Base-by-base conservation (phyloP, 2,329 filamentous ascomycete species). In the Gremmenia infestans region DNA sequence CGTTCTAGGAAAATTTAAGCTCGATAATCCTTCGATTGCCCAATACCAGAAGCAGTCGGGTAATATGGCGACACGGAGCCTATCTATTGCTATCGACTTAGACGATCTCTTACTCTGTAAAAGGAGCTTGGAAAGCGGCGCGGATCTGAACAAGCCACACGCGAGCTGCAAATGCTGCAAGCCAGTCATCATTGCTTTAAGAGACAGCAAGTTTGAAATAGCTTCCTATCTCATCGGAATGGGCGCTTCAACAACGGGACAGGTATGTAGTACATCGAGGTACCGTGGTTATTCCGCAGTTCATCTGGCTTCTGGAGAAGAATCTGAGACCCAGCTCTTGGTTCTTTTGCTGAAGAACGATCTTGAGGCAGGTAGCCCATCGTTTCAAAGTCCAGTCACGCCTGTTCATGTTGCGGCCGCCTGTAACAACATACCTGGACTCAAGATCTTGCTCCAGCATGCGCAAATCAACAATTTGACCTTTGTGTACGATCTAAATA, bases 341-440 rank as follows among this genome's bases (percentile, higher is more conserved):
- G 5, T 14, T 22, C 3, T 25, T 4, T 7, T 48, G 3, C 19
- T 53, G 22, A 17, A 4, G 3, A 19, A 47, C 0, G 50, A 53
- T 25, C 25, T 6, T 2, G 11, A 28, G n/a, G 15, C 32, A 4
- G 39, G n/a, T 15, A 36, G 8, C 7, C 40, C 12, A 11, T 23
- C 42, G 3, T 53, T 53, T 39, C 42, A 15, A 22, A 46, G 25
- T 14, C 50, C 50, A 37, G 42, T 53, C 3, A 53, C 8, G 14
- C 50, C 50, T 8, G 14, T 53, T 2, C 50, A 53, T 39, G n/a
- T 53, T 15, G 50, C 50, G 6, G 50, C 48, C 1, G 42, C 50
- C 0, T 22, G 39, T n/a, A 46, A 28, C 17, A 53, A 53, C 6
- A 17, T 12, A 17, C 25, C 15, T 23, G 32, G 19, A 4, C 8